Evolutionary conservation across 768 basidiomycete species (phyloP), one percentile per base, ranked within the genome.

Genomic region (Leucocoprinus leucothites): DNA sequence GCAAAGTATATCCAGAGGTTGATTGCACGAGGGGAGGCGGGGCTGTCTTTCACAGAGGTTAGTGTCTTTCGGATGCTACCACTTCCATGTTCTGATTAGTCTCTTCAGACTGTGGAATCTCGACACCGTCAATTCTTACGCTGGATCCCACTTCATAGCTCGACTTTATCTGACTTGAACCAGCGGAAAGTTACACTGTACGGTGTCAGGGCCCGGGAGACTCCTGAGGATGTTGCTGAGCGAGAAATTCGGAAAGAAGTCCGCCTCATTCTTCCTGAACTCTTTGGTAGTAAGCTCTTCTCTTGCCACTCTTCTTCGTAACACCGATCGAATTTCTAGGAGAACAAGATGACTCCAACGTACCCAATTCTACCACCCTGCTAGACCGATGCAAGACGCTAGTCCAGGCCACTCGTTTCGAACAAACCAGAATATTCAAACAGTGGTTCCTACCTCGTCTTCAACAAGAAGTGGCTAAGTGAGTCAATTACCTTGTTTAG

Each of bases 361-460:
- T 56, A 9, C 22, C 63, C 6, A 77, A 79, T n/a, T 69, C 73
- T 11, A 61, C 69, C 3, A 64, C 64, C n/a, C 60, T 84, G 16
- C 65, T 74, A 11, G 59, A 64, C 14, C 71, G 67, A 24, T 88
- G 85, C 64, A 67, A 61, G 8, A 71, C 69, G 3, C 63, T 86
- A 41, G 63, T 83, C 26, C 67, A 67, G 3, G 84, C 87, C 2
- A 76, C 87, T 21, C 81, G 87, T 19, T 91, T 82, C 58, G 88
- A 91, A 59, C 89, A 91, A 69, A 81, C 89, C 35, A 76, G 85
- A 61, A 81, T 80, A 8, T 78, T 91, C 52, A 77, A 75, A 52
- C 79, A 82, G 46, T 93, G 91, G 91, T 72, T 93, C 28, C 65
- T 89, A n/a, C 91, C 90, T 2, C 72, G 83, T 22, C 74, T 88